These are phyloP conservation scores for Piper betle DNA, from an alignment of 164 flowering plant species.

Conservation along the genomic window DNA sequence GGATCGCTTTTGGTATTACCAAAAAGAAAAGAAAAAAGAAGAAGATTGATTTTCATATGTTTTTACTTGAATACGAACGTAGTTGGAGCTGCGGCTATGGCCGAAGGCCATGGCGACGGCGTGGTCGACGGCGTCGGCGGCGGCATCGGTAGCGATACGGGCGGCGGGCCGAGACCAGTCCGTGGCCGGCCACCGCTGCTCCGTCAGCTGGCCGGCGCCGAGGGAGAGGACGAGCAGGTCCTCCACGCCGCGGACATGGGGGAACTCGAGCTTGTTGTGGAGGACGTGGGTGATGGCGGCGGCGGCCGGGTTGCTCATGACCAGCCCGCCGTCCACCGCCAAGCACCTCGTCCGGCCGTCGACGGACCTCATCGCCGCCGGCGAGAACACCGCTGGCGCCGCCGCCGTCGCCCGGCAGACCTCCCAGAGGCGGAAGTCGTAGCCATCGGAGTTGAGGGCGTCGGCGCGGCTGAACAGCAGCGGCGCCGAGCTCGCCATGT, in stretches of 20 bases:
- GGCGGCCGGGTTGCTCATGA: constrained; percentile 76
- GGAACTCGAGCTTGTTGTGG: constrained; percentile 88
- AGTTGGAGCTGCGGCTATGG: constrained; percentile 36
- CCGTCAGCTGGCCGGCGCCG: neutral
- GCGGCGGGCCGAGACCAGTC: constrained; percentile 33
- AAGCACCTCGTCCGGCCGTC: constrained; percentile 53
- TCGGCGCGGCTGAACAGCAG: constrained; percentile 87
- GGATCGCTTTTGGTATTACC: too few species aligned
- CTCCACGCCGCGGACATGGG: constrained; percentile 67
- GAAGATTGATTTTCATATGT: too few species aligned
- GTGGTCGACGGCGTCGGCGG: constrained; percentile 68
- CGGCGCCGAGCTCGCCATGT: constrained; percentile 78
- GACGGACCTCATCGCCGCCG: constrained; percentile 42
- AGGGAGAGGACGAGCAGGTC: constrained; percentile 5
- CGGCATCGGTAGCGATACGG: constrained; percentile 44
- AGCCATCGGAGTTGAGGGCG: constrained; percentile 73
- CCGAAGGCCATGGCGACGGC: constrained; percentile 67
- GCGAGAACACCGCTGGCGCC: constrained; percentile 51
- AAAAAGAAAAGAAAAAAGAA: too few species aligned
- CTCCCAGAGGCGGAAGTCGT: constrained; percentile 76
- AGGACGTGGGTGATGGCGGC: constrained; percentile 94
- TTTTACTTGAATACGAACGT: constrained; percentile 16
- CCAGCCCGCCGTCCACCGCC: constrained; percentile 74
- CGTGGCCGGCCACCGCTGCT: constrained; percentile 16
- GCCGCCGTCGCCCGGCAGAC: constrained; percentile 87